Evolutionary conservation across 345 rosid species (phyloP), one percentile per base, ranked within the genome.

Genomic region (Rubroshorea leprosula): DNA sequence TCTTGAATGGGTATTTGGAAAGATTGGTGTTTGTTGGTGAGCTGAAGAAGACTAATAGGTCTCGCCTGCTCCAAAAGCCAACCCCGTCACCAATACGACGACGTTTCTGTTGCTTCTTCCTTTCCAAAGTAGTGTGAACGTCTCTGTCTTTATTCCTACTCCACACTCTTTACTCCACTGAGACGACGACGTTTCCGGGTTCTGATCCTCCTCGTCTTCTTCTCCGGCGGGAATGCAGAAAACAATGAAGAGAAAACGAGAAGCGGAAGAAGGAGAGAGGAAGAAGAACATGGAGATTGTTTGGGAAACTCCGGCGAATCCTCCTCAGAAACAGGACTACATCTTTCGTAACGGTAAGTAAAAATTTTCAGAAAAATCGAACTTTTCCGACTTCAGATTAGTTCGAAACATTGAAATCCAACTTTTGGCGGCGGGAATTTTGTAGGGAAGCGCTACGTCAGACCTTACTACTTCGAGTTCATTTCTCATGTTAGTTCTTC

Each of bases 391-490:
- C 4, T 47, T 9, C 35, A 29, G 9, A 29, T n/a, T n/a, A n/a
- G n/a, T n/a, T n/a, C n/a, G n/a, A n/a, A n/a, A n/a, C n/a, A 27
- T 6, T 8, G 12, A 55, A 54, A 50, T 41, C 50, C 21, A 59
- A 48, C 47, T 7, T 46, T 67, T 73, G 60, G 70, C 63, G n/a
- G n/a, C 70, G 69, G 73, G 64, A 60, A 51, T 69, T 44, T 18
- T 68, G 58, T 72, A 80, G 97, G 94, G 74, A 77, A 87, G 60
- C 94, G 95, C 74, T 86, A 80, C 54, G 99, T 87, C 59, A 80
- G 73, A 60, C 90, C 96, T 1, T 93, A 85, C 78, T 77, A 77
- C 82, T 87, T 87, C 72, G 96, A 85, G 80, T 89, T 93, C 82
- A 69, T 89, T 61, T 80, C 85, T 68, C 94, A 87, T 77, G 96